Evolutionary conservation across 2,329 filamentous ascomycete genomes (phyloP).

Genomic region (Scytalidium lignicola): DNA sequence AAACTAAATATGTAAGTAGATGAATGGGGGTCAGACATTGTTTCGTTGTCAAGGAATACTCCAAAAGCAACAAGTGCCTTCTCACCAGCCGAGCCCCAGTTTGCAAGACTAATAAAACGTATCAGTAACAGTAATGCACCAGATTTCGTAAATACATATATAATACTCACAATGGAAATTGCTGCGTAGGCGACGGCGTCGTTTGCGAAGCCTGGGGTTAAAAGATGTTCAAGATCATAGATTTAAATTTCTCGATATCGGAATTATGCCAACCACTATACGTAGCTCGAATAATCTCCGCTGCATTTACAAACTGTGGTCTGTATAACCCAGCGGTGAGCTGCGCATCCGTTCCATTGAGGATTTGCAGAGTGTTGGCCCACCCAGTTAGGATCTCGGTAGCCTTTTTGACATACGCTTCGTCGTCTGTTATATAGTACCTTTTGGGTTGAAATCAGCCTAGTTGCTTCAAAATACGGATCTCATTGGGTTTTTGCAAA

Average conservation of each 20-base stretch:
- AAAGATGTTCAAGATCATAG: constrained; percentile 34
- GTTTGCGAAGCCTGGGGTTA: constrained; percentile 28
- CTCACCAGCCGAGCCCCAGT: constrained; percentile 41
- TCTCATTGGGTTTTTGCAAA: background rate
- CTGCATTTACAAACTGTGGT: constrained; percentile 42
- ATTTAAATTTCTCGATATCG: constrained; percentile 19
- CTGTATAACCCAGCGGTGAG: constrained; percentile 40
- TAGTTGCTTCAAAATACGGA: background rate
- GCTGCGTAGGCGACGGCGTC: constrained; percentile 28
- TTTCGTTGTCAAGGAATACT: constrained; percentile 36
- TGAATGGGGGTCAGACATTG: constrained; percentile 32
- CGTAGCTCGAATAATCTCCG: constrained; percentile 32
- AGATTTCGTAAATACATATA: constrained; percentile 26
- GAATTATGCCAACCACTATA: constrained; percentile 28
- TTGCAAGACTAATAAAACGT: constrained; percentile 22
- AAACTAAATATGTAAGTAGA: constrained; percentile 34
- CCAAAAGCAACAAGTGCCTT: constrained; percentile 36
- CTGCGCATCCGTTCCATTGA: constrained; percentile 30
- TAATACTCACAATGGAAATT: constrained; percentile 33
- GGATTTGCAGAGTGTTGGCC: constrained; percentile 8
- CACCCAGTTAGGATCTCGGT: constrained; percentile 7
- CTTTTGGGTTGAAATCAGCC: background rate
- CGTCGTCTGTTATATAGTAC: background rate
- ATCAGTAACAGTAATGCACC: constrained; percentile 21
- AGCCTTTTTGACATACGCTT: background rate